Conservation (phyloP, 768 basidiomycete genomes). For the Solioccasus polychromus region DNA sequence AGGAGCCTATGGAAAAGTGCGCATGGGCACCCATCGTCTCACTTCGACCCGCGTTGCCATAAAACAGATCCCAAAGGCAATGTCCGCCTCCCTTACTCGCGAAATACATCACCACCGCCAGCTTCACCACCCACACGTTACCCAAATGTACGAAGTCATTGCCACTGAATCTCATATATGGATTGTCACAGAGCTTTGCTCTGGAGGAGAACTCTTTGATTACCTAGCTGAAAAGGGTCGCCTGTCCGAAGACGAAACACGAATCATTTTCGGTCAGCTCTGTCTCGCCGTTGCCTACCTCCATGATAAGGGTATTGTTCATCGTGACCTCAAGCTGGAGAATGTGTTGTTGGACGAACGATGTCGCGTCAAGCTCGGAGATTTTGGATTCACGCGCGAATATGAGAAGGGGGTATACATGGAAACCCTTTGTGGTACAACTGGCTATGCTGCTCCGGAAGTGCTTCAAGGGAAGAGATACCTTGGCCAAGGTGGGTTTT, state of each 20-base stretch:
- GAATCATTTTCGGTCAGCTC: conserved; percentile 91
- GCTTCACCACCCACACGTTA: conserved; percentile 92
- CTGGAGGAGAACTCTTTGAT: conserved; percentile 96
- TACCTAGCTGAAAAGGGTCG: conserved; percentile 95
- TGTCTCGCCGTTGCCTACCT: conserved; percentile 92
- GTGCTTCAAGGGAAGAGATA: conserved; percentile 89
- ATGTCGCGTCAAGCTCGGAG: conserved; percentile 88
- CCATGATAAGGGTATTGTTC: conserved; percentile 90
- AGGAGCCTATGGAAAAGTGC: conserved; percentile 96
- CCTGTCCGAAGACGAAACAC: conserved; percentile 78
- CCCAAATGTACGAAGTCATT: conserved; percentile 96
- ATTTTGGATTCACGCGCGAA: conserved; percentile 94
- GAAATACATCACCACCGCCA: conserved; percentile 99
- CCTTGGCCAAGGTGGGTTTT: conserved; percentile 72
- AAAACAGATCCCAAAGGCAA: conserved; percentile 95
- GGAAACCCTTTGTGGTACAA: conserved; percentile 96
- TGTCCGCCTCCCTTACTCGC: conserved; percentile 88
- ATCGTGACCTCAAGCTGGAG: conserved; percentile 95
- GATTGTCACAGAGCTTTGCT: conserved; percentile 97
- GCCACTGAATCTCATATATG: conserved; percentile 95
- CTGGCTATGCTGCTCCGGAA: conserved; percentile 90
- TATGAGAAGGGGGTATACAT: conserved; percentile 74
- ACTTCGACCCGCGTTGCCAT: conserved; percentile 91
- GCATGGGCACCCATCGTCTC: conserved; percentile 90
- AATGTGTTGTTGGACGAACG: conserved; percentile 90